These are phyloP conservation scores for Colletotrichum navitas DNA, from an alignment of 2,329 filamentous ascomycete species.

Conservation along the genomic window DNA sequence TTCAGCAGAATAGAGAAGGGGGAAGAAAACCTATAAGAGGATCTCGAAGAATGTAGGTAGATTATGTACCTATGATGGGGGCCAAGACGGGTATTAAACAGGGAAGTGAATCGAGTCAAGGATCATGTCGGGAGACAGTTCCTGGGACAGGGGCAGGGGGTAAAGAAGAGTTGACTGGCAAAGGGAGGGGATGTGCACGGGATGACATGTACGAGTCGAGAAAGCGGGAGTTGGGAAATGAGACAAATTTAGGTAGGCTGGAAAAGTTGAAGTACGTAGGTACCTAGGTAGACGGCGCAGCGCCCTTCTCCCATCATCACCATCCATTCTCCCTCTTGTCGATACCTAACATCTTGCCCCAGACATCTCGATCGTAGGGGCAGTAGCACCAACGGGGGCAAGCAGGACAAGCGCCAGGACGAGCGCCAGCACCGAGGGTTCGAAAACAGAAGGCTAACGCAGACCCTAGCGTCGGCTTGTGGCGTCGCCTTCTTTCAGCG, in stretches of 20 bases:
- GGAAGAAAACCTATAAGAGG: not conserved
- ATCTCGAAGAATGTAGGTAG: not conserved
- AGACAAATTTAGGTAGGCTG: slow-evolving; percentile 23
- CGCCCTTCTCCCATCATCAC: too few species aligned
- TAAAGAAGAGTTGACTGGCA: not conserved
- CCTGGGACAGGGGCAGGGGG: slow-evolving; percentile 1
- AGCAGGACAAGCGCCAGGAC: not conserved
- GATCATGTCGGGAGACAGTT: slow-evolving; percentile 12
- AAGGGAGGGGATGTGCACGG: slow-evolving; percentile 1
- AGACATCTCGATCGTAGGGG: slow-evolving; percentile 3
- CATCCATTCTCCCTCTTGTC: slow-evolving; percentile 3
- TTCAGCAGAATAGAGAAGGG: not conserved
- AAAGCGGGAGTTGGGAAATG: slow-evolving; percentile 40
- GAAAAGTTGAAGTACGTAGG: slow-evolving; percentile 5
- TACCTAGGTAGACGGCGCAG: not conserved
- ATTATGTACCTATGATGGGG: slow-evolving; percentile 15
- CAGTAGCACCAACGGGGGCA: not conserved
- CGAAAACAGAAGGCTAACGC: slow-evolving; percentile 28
- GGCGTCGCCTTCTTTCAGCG: slow-evolving; percentile 40
- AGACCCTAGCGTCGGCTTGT: slow-evolving; percentile 28
- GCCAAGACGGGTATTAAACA: slow-evolving; percentile 37
- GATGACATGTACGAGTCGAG: slow-evolving; percentile 27
- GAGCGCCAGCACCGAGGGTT: not conserved
- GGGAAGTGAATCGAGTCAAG: slow-evolving; percentile 20
- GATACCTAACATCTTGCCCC: not conserved